Conservation (phyloP, 345 rosid genomes). For the Camelina neglecta region DNA sequence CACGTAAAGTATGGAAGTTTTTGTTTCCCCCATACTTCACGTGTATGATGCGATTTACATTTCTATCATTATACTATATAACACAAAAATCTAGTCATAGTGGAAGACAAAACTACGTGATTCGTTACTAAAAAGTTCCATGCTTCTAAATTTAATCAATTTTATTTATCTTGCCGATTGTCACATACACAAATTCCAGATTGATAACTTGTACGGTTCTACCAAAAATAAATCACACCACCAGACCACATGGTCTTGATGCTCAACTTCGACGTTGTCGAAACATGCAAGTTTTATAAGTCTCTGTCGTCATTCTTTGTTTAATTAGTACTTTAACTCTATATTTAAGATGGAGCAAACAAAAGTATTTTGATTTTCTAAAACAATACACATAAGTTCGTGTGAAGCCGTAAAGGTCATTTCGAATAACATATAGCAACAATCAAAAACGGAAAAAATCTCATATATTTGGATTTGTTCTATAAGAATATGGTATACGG, state of each 20-base stretch:
- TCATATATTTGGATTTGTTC: neutral
- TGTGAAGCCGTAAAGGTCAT: constrained; percentile 4
- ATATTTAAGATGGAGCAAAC: neutral
- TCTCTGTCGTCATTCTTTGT: neutral
- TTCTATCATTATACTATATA: neutral
- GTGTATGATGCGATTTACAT: constrained; percentile 19
- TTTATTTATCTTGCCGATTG: neutral
- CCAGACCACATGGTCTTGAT: constrained; percentile 27
- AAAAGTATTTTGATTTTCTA: neutral
- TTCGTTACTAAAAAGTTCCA: constrained; percentile 32
- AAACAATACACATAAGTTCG: neutral
- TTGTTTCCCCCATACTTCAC: constrained; percentile 19
- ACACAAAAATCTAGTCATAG: constrained; percentile 6
- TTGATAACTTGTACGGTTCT: neutral
- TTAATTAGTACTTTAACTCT: neutral
- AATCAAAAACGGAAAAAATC: neutral
- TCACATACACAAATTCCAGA: neutral
- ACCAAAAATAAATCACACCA: constrained; percentile 24
- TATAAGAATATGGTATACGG: neutral
- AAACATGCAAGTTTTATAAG: constrained; percentile 8
- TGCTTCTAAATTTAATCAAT: neutral
- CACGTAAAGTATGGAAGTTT: neutral
- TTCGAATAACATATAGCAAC: neutral
- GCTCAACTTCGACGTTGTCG: constrained; percentile 13
- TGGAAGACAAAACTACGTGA: constrained; percentile 36